These are phyloP conservation scores for Ophiocordyceps camponoti-saundersi DNA, from an alignment of 2,329 filamentous ascomycete genomes.

Conservation along the genomic window DNA sequence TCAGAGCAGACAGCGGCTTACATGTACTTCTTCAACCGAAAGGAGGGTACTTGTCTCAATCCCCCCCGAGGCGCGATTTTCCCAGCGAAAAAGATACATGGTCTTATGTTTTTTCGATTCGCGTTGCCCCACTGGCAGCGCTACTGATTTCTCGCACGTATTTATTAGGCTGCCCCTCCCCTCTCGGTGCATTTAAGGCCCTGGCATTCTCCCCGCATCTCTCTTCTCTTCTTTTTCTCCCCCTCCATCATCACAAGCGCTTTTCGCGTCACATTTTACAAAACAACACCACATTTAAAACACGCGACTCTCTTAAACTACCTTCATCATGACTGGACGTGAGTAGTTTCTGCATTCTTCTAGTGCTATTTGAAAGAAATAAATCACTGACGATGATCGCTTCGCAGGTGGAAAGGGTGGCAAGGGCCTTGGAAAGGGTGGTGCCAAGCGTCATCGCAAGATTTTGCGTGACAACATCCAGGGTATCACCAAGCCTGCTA, in stretches of 20 bases:
- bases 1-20: neutral
- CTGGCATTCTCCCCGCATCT: conserved; percentile 8
- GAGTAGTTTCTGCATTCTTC: conserved; percentile 24
- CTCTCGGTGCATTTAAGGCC: conserved; percentile 11
- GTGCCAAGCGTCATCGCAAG: conserved; percentile 98
- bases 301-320: conserved; percentile 5
- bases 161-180: conserved; percentile 14
- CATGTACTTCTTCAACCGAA: too few species aligned
- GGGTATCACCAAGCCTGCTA: conserved; percentile 97
- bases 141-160: conserved; percentile 20
- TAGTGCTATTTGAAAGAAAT: neutral
- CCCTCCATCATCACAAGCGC: conserved; percentile 8
- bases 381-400: conserved; percentile 24
- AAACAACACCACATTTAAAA: conserved; percentile 1
- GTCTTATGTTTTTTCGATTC: neutral
- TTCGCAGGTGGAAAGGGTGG: conserved; percentile 74
- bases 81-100: neutral
- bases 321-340: conserved; percentile 56
- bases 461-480: conserved; percentile 99
- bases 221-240: conserved; percentile 7
- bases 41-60: neutral
- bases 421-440: conserved; percentile 95
- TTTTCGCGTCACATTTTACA: conserved; percentile 3
- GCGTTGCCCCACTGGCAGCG: conserved; percentile 1
- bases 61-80: neutral